phyloP scores from a whole-genome alignment of 2,329 filamentous ascomycete genomes.

The Pseudophaeomoniella oleicola region DNA sequence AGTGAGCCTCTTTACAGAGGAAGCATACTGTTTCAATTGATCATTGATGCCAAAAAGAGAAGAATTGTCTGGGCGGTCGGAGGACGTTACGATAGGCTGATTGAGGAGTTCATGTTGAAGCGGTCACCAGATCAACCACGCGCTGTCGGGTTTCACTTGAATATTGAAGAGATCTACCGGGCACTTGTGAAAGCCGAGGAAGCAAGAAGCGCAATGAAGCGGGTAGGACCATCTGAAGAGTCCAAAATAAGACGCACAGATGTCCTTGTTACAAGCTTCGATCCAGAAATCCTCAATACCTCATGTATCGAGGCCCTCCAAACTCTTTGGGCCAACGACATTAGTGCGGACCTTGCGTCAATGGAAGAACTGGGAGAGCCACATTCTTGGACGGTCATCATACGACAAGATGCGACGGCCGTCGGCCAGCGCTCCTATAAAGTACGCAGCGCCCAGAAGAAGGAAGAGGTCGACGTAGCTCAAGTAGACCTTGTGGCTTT shows the following conservation, averaged over 20 bases:
- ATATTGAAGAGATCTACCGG: conserved; percentile 63
- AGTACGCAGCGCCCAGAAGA: conserved; percentile 62
- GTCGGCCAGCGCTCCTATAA: conserved; percentile 47
- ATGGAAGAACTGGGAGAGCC: conserved; percentile 59
- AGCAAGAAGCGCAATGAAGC: conserved; percentile 6
- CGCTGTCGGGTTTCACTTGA: conserved; percentile 83
- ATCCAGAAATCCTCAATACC: conserved; percentile 58
- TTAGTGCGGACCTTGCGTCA: conserved; percentile 78
- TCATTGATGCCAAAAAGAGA: conserved; percentile 69
- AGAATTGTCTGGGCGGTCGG: conserved; percentile 81
- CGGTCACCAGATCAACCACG: conserved; percentile 52
- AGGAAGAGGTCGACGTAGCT: conserved; percentile 69
- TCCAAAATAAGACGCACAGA: conserved; percentile 50
- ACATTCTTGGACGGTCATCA: conserved; percentile 77
- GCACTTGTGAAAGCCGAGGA: conserved; percentile 33
- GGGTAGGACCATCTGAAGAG: conserved; percentile 29
- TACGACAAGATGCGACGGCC: conserved; percentile 47
- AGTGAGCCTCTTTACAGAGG: conserved; percentile 84
- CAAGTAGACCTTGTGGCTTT: conserved; percentile 60
- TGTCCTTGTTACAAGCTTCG: conserved; percentile 78
- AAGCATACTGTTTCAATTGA: conserved; percentile 77
- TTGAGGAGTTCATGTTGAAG: conserved; percentile 66
- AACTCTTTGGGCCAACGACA: conserved; percentile 65
- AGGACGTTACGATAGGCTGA: conserved; percentile 80
- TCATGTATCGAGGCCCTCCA: conserved; percentile 64